Evolutionary conservation across 2,329 filamentous ascomycete genomes (phyloP), one percentile per base, ranked within the genome.

Genomic region (Nothophoma quercina): DNA sequence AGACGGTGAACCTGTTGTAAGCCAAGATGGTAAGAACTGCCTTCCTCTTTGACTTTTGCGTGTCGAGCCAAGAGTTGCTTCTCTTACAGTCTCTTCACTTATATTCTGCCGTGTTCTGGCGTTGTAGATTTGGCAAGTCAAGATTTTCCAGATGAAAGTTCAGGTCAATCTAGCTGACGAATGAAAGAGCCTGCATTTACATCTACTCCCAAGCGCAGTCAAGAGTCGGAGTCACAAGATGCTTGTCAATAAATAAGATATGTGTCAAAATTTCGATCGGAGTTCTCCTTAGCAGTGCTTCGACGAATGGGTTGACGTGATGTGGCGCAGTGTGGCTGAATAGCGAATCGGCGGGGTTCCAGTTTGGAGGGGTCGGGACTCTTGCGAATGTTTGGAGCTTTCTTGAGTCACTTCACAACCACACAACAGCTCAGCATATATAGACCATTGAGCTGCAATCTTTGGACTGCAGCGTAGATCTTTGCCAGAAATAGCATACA

Each of bases 341-440:
- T 47, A 38, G 33, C 48, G 48, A 48, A 50, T 48, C 44, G 49
- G 55, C 52, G 58, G 58, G 55, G 58, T n/a, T n/a, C n/a, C n/a
- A n/a, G n/a, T 55, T 60, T 61, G 64, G 65, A 60, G 66, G 66
- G 66, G 43, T 48, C 30, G 44, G 41, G 51, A 51, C 40, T 51
- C 56, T 36, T 43, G 45, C 53, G 54, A 45, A 55, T 56, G 55
- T 39, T 39, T 51, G 48, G 52, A 55, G 51, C 46, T 45, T 51
- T 55, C 55, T 65, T 67, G 64, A 67, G 56, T 67, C 64, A 67
- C 55, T 58, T 54, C 47, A 56, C 53, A 54, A 59, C 42, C 19
- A 42, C 25, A 38, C 15, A 36, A 18, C 30, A 13, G 2, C 15
- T 19, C 5, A 22, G 33, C 32, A 7, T 22, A 26, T 12, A 36